Conservation (phyloP, 176 grass and related monocot species). For the Rhynchospora breviuscula region DNA sequence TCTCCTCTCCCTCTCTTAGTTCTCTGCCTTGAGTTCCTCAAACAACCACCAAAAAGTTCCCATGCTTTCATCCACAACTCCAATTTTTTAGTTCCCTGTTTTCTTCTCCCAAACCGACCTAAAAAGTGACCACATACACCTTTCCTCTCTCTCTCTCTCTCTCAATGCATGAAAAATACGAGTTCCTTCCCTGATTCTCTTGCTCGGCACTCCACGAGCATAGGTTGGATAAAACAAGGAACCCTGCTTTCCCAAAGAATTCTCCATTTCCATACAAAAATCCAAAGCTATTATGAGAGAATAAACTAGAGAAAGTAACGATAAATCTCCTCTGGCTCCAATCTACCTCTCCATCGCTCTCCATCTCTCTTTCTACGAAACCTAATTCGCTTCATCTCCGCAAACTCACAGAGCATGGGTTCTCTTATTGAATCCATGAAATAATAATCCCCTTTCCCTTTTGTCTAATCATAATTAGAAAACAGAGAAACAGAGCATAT, state of each 20-base stretch:
- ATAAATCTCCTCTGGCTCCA: background rate
- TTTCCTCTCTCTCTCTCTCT: slow-evolving; percentile 21
- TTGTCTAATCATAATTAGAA: background rate
- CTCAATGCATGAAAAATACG: slow-evolving; percentile 10
- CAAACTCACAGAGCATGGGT: background rate
- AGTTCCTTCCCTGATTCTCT: background rate
- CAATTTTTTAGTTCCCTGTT: background rate
- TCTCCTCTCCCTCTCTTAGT: background rate
- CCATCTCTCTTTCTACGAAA: background rate
- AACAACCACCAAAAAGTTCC: slow-evolving; percentile 34
- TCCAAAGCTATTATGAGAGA: slow-evolving; percentile 8
- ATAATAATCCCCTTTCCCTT: background rate
- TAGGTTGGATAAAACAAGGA: background rate
- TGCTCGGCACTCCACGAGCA: background rate
- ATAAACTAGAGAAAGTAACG: background rate
- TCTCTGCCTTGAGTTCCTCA: slow-evolving; percentile 18
- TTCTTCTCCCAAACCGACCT: slow-evolving; percentile 6
- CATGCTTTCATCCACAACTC: slow-evolving; percentile 19
- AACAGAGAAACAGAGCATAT: background rate
- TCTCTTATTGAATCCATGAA: background rate
- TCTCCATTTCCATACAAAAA: background rate
- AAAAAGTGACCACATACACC: slow-evolving; percentile 6
- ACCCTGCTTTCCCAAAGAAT: background rate
- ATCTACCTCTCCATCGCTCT: background rate
- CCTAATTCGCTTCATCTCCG: background rate